Percentiles rank a stretch among this genome's conserved stretches.
Evolutionary conservation across 495 filamentous ascomycete species (phyloP).

Genomic region (Aspergillus bridgeri): DNA sequence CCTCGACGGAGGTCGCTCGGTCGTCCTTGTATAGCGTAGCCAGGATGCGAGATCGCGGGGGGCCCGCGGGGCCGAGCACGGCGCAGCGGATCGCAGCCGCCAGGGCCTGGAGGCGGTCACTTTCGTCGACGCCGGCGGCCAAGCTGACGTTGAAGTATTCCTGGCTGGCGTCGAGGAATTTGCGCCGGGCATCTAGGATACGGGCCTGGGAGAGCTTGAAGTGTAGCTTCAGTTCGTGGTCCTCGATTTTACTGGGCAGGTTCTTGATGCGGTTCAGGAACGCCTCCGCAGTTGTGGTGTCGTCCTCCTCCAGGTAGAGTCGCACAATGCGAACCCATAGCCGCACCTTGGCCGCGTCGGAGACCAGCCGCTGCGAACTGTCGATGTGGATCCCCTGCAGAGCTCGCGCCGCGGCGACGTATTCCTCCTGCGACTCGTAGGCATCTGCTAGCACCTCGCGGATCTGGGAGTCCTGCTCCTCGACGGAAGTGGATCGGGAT

Average conservation of each 20-base stretch:
- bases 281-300: conserved; percentile 76
- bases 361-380: conserved; percentile 76
- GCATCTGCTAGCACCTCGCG: conserved; percentile 79
- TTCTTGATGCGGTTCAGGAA: conserved; percentile 93
- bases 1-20: conserved; percentile 66
- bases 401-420: conserved; percentile 67
- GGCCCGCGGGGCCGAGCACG: conserved; percentile 90
- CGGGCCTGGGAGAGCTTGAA: conserved; percentile 90
- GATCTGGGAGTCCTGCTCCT: conserved; percentile 77
- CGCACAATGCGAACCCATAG: conserved; percentile 94
- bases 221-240: conserved; percentile 69
- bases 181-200: conserved; percentile 84
- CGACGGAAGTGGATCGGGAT: conserved; percentile 68
- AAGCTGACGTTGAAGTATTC: conserved; percentile 85
- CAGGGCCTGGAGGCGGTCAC: conserved; percentile 78
- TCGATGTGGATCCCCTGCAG: conserved; percentile 86
- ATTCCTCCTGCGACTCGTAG: conserved; percentile 79
- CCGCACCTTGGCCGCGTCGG: conserved; percentile 69
- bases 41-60: conserved; percentile 72
- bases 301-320: conserved; percentile 91
- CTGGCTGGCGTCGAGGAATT: conserved; percentile 85
- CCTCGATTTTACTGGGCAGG: conserved; percentile 72
- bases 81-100: conserved; percentile 89
- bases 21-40: conserved; percentile 93
- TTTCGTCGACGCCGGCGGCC: conserved; percentile 71